Base-by-base conservation (phyloP, 2,329 filamentous ascomycete genomes). In the Ploettnerulaceae sp. region DNA sequence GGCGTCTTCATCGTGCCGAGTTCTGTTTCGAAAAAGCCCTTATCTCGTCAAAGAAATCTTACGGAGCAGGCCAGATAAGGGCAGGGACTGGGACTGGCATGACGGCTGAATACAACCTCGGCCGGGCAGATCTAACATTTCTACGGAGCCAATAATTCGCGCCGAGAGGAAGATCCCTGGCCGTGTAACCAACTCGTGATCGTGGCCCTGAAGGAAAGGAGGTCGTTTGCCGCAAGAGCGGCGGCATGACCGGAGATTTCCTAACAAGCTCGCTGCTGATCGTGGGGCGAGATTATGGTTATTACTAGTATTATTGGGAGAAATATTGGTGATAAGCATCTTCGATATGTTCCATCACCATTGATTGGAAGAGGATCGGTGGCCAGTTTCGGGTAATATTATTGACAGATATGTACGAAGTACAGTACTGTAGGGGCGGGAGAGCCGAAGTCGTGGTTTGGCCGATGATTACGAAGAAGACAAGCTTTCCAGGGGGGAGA, bases 71-170 rank as follows among this genome's bases (percentile, higher is more conserved):
- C n/a, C n/a, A n/a, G n/a, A n/a, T n/a, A n/a, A n/a, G n/a, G n/a
- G n/a, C n/a, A n/a, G n/a, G n/a, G n/a, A n/a, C n/a, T n/a, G n/a
- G n/a, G n/a, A n/a, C n/a, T n/a, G n/a, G n/a, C n/a, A 22, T 14
- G 33, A 37, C 39, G 40, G 28, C 32, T 24, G 18, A 43, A 42
- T 43, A 50, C 47, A 50, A 50, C 47, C 42, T 46, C 44, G 39
- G 43, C 39, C 34, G 44, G 39, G 14, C 12, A 21, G 14, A 37
- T 28, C 32, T 45, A 11, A 17, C n/a, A 21, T 36, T 24, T 24
- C 5, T n/a, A n/a, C n/a, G n/a, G n/a, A n/a, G n/a, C n/a, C n/a
- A n/a, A n/a, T 14, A 32, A 46, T 40, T 40, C 28, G 44, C 35
- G 26, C 14, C 26, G 26, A 18, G 39, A 14, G 36, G 35, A 34